phyloP scores from a whole-genome alignment of 2,329 filamentous ascomycete genomes.

The Lasiodiplodia gonubiensis region DNA sequence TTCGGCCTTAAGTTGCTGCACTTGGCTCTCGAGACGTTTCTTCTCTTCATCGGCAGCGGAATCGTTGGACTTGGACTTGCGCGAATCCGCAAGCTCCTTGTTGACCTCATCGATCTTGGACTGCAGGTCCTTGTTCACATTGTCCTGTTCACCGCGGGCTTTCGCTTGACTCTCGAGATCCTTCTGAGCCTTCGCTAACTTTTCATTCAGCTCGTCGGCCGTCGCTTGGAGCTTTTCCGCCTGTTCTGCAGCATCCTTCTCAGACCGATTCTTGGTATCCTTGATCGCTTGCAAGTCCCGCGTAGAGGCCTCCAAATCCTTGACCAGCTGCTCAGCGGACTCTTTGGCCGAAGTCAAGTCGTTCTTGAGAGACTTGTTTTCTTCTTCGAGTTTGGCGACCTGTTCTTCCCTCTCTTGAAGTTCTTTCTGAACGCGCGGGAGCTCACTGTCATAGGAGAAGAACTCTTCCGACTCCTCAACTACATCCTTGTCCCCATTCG shows the following conservation, averaged over 20 bases:
- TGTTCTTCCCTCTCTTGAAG: slow-evolving; percentile 72
- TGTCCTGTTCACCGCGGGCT: slow-evolving; percentile 36
- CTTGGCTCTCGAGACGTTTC: slow-evolving; percentile 38
- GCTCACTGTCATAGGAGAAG: slow-evolving; percentile 90
- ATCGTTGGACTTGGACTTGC: slow-evolving; percentile 40
- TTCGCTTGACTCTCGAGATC: slow-evolving; percentile 25
- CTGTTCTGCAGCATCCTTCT: slow-evolving; percentile 41
- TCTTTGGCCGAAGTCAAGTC: slow-evolving; percentile 76
- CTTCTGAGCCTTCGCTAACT: slow-evolving; percentile 31
- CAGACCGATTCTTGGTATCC: slow-evolving; percentile 56
- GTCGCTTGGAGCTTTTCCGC: slow-evolving; percentile 39
- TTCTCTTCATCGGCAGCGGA: slow-evolving; percentile 36
- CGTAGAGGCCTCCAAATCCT: slow-evolving; percentile 71
- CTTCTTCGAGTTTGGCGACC: slow-evolving; percentile 70
- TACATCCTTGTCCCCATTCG: slow-evolving; percentile 35
- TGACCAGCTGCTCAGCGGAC: slow-evolving; percentile 55
- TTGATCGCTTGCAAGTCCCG: slow-evolving; percentile 64
- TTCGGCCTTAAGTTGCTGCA: slow-evolving; percentile 41
- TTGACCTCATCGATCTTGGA: slow-evolving; percentile 46
- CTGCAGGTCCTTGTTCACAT: slow-evolving; percentile 46
- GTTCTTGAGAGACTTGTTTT: slow-evolving; percentile 70
- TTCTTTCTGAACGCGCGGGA: slow-evolving; percentile 79
- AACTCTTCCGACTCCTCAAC: slow-evolving; percentile 69
- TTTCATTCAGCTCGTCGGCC: slow-evolving; percentile 31
- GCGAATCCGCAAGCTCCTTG: slow-evolving; percentile 56